Conservation (phyloP, 208 protist species). For the Angomonas deanei region DNA sequence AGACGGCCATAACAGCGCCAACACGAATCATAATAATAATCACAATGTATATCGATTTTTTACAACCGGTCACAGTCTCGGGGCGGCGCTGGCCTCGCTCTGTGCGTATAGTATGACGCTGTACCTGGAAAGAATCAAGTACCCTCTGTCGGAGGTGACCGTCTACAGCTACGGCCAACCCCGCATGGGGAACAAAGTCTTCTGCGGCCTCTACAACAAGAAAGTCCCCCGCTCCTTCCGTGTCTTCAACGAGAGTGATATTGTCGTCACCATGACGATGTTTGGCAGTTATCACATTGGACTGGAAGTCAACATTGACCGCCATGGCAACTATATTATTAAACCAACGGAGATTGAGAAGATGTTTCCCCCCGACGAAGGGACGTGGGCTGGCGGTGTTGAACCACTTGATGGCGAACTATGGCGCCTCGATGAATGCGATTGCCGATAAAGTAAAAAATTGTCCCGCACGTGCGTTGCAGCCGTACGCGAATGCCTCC, state of each 20-base stretch:
- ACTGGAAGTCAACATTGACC: slow-evolving; percentile 83
- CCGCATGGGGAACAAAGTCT: slow-evolving; percentile 74
- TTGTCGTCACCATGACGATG: slow-evolving; percentile 54
- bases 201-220: slow-evolving; percentile 69
- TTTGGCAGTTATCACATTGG: slow-evolving; percentile 77
- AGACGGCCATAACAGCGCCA: neutral
- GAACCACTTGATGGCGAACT: slow-evolving; percentile 71
- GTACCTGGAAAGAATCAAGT: slow-evolving; percentile 41
- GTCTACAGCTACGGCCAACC: slow-evolving; percentile 91
- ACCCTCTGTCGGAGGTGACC: slow-evolving; percentile 67
- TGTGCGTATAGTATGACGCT: slow-evolving; percentile 72
- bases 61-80: slow-evolving; percentile 84
- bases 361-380: slow-evolving; percentile 62
- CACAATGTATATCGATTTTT: slow-evolving; percentile 68
- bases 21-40: slow-evolving; percentile 6
- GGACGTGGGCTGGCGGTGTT: slow-evolving; percentile 57
- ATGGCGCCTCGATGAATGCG: slow-evolving; percentile 61
- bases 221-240: slow-evolving; percentile 78
- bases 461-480: slow-evolving; percentile 33
- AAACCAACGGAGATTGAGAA: slow-evolving; percentile 87
- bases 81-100: slow-evolving; percentile 84
- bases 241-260: slow-evolving; percentile 87
- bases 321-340: slow-evolving; percentile 86
- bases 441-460: slow-evolving; percentile 35
- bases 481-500: slow-evolving; percentile 25